Evolutionary conservation across 331 rosid genomes (phyloP), one percentile per base, ranked within the genome.

Genomic region (Rhamnella rubrinervis): DNA sequence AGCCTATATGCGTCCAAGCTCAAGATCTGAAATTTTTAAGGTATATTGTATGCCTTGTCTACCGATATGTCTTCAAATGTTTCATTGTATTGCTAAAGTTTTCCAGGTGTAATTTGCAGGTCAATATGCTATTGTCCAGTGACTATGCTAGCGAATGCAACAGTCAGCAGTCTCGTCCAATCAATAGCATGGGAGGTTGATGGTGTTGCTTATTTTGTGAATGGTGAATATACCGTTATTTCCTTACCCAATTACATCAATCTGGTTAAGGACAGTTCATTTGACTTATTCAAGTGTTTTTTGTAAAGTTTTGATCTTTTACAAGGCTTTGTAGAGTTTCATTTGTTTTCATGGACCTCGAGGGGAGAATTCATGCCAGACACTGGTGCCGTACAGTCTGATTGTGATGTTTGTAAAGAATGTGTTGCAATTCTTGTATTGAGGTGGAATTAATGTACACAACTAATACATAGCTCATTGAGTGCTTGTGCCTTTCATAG

Each of bases 11-110:
- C 89, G 97, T 17, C 90, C 92, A 65, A 80, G 92, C 73, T 77
- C 92, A 59, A 88, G 71, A 77, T 86, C 92, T 10, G 95, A 91
- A 79, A 88, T 91, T 66, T 87, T 90, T 58, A 88, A 88, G 97
- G 95, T 84, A 67, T 63, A 60, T 31, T 62, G 61, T 56, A 44
- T 61, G 62, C 63, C 75, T 59, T 68, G 41, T 73, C 60, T 23
- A 23, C 55, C n/a, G 10, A 9, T 21, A n/a, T 51, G 55, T 16
- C 37, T 15, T 67, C 51, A 25, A 59, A 40, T 19, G 14, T 64
- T 9, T 63, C 14, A 18, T 6, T 14, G 35, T 15, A 46, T 59
- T 13, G 21, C 67, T 63, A 20, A 56, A 4, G 16, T 65, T 44
- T 41, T 17, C n/a, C 18, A n/a, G 12, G 2, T 60, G 68, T 58